phyloP scores from a whole-genome alignment of 352 stramenopile genomes.

The Aphanomyces euteiches region DNA sequence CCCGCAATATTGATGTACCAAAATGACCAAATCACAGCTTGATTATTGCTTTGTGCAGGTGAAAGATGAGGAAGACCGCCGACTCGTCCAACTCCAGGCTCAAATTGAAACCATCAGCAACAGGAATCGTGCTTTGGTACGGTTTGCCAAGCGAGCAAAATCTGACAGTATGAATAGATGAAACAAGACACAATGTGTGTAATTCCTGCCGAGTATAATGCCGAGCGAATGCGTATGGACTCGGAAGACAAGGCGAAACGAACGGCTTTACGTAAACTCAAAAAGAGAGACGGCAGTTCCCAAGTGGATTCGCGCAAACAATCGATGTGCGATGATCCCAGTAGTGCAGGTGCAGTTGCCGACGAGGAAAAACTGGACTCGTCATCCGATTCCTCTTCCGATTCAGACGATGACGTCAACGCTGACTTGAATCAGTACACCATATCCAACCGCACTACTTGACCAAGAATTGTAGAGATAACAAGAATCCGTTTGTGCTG shows the following conservation, averaged over 20 bases:
- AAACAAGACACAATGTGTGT: constrained; percentile 27
- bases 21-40: neutral
- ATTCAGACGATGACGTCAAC: constrained; percentile 81
- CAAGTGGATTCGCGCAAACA: neutral
- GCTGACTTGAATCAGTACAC: constrained; percentile 55
- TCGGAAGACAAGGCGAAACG: constrained; percentile 13
- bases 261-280: constrained; percentile 11
- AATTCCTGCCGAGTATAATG: constrained; percentile 20
- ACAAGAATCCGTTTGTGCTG: constrained; percentile 83
- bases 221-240: constrained; percentile 4
- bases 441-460: neutral
- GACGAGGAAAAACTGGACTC: constrained; percentile 24
- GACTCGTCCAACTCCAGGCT: constrained; percentile 90
- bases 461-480: constrained; percentile 45
- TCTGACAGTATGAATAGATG: constrained; percentile 1
- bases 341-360: neutral
- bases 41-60: constrained; percentile 43
- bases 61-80: constrained; percentile 91
- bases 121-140: constrained; percentile 75
- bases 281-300: neutral
- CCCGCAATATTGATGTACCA: constrained; percentile 90
- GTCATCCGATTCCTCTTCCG: constrained; percentile 37
- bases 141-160: constrained; percentile 7
- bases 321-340: neutral
- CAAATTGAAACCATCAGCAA: constrained; percentile 87